A percentile compares a stretch with the other conserved stretches of the same genome.
phyloP scores from a whole-genome alignment of 148 eudicot species.

The Rheum nobile region DNA sequence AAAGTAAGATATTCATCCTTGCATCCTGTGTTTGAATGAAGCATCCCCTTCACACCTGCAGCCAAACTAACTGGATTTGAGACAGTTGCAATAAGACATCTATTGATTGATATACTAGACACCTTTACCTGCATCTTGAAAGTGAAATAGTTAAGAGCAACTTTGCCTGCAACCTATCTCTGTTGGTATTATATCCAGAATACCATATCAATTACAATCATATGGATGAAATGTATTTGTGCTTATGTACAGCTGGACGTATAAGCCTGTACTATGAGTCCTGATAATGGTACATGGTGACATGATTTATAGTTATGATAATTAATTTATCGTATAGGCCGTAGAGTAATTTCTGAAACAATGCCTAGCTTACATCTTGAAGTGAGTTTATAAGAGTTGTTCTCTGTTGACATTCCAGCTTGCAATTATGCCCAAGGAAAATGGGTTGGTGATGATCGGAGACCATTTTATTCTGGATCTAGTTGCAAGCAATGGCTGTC shows the following conservation, averaged over 20 bases:
- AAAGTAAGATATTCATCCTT: conserved; percentile 4
- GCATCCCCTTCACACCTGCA: neutral
- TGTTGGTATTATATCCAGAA: neutral
- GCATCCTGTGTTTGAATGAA: neutral
- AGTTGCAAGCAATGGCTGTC: conserved; percentile 93
- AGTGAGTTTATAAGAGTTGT: conserved; percentile 3
- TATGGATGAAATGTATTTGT: neutral
- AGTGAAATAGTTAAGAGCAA: neutral
- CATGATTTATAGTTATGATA: neutral
- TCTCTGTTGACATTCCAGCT: conserved; percentile 28
- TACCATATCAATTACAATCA: neutral
- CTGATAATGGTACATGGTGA: neutral
- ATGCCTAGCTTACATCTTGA: neutral
- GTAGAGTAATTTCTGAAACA: neutral
- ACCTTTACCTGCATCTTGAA: neutral
- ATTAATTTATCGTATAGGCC: neutral
- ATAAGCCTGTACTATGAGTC: neutral
- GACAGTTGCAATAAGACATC: neutral
- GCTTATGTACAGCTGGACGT: neutral
- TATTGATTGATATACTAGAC: neutral
- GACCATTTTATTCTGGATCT: conserved; percentile 86
- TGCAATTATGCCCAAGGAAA: conserved; percentile 77
- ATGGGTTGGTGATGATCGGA: conserved; percentile 69
- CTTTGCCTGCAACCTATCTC: neutral
- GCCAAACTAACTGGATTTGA: neutral